Evolutionary conservation across 1,139 yeast genomes (phyloP), one percentile per base, ranked within the genome.

Genomic region (Debaryomyces sp.): DNA sequence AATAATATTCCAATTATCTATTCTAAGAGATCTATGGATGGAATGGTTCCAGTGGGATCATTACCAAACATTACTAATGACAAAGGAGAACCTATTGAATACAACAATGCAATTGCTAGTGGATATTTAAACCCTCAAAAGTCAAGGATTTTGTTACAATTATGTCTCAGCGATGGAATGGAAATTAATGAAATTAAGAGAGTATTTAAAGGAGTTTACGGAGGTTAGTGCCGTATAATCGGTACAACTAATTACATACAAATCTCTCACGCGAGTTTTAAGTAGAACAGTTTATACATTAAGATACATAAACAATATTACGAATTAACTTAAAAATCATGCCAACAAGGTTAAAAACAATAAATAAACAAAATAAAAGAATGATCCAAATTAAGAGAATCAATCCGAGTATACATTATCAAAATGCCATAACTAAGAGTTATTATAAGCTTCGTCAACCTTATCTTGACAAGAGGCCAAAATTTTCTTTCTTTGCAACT

Each of bases 401-500:
- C 9, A 4, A 18, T 4, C 12, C 23, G n/a, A 35, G 29, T 45
- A 15, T 26, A 42, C 41, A 37, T 26, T 30, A 22, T 35, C 38
- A 29, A 36, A 38, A 37, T 29, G 34, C 12, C 23, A 32, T 17
- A 34, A 47, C 26, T 38, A 35, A 35, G 45, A 49, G 32, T 39
- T 46, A 22, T 48, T 66, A 59, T 86, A 86, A 45, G 87, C 74
- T 45, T 67, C 73, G 48, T 85, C 87, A 55, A 87, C 89, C 51
- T 75, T 73, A 21, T 73, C 75, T 63, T 82, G 66, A 61, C 82
- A 84, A 52, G 83, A 82, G 38, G 77, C 83, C 63, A 90, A 75
- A 66, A 95, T 95, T 78, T 88, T 89, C 79, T 82, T 89, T 78
- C 99, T 87, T 76, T 94, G 97, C 61, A 95, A 80, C 72, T 95